Percentiles rank a stretch among this genome's conserved stretches.
phyloP scores from a whole-genome alignment of 768 basidiomycete genomes.

The Phanerochaete sordida region DNA sequence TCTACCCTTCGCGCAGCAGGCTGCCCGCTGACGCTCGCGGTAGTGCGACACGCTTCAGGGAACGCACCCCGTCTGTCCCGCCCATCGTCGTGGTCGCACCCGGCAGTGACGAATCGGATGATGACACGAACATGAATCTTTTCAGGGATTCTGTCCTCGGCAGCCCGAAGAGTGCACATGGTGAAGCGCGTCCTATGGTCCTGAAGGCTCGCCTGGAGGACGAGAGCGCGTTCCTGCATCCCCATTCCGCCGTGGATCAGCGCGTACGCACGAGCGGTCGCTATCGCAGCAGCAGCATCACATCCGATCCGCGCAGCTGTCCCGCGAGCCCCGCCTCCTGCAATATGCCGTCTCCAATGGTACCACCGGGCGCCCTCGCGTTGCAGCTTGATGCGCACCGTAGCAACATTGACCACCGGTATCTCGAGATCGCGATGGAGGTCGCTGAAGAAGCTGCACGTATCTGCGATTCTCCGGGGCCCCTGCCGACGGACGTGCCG shows the following conservation, averaged over 20 bases:
- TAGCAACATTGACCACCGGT: neutral
- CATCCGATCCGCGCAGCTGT: neutral
- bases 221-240: neutral
- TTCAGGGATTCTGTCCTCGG: neutral
- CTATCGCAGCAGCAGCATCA: neutral
- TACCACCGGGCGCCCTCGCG: neutral
- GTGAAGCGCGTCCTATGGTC: neutral
- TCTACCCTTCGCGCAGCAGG: neutral
- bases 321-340: neutral
- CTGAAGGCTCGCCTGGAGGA: neutral
- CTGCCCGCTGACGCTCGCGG: neutral
- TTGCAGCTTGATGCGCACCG: neutral
- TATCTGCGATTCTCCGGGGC: conserved; percentile 25
- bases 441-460: conserved; percentile 31
- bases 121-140: neutral
- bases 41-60: neutral
- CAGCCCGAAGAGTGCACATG: too few relatives aligned
- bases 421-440: conserved; percentile 26
- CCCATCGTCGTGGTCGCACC: neutral
- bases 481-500: conserved; percentile 27
- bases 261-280: neutral
- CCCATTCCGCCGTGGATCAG: neutral
- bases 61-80: neutral
- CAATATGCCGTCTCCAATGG: neutral
- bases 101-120: too few relatives aligned